Conservation (phyloP, 352 stramenopile species). For the Phytophthora colocasiae region DNA sequence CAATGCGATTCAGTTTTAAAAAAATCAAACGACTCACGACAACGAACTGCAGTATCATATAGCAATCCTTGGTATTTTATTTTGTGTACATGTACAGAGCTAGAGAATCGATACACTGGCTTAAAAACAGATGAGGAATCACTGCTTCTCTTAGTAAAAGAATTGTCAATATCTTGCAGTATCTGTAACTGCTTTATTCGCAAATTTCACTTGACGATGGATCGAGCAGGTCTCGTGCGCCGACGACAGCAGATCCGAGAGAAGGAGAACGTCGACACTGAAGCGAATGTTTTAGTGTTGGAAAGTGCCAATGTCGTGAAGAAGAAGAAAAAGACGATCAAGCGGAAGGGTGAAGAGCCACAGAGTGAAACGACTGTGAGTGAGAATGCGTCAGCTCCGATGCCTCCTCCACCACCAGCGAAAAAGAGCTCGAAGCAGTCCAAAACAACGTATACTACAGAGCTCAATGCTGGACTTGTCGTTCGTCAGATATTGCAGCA, state of each 20-base stretch:
- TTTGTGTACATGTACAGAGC: too few species aligned
- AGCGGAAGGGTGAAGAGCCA: neutral
- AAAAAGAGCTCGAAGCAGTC: constrained; percentile 15
- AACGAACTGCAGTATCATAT: too few species aligned
- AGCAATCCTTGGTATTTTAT: too few species aligned
- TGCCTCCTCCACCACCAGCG: neutral
- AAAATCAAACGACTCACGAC: too few species aligned
- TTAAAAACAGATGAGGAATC: too few species aligned
- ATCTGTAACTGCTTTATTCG: constrained; percentile 12
- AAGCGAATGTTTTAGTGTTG: constrained; percentile 1
- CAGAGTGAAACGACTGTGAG: neutral
- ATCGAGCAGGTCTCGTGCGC: constrained; percentile 44
- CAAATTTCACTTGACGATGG: constrained; percentile 13
- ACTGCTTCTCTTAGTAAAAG: too few species aligned
- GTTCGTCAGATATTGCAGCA: constrained; percentile 62
- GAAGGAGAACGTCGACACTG: constrained; percentile 17
- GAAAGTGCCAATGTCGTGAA: neutral
- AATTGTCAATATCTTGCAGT: neutral
- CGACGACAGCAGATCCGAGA: constrained; percentile 47
- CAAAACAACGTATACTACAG: constrained; percentile 2
- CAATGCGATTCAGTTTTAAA: too few species aligned
- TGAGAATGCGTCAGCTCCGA: neutral
- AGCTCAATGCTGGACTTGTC: constrained; percentile 45
- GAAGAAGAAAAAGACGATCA: constrained; percentile 27
- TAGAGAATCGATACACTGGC: too few species aligned